Percentiles rank a stretch among this genome's conserved stretches.
Evolutionary conservation across 148 eudicot genomes (phyloP).

Genomic region (Nepenthes gracilis): DNA sequence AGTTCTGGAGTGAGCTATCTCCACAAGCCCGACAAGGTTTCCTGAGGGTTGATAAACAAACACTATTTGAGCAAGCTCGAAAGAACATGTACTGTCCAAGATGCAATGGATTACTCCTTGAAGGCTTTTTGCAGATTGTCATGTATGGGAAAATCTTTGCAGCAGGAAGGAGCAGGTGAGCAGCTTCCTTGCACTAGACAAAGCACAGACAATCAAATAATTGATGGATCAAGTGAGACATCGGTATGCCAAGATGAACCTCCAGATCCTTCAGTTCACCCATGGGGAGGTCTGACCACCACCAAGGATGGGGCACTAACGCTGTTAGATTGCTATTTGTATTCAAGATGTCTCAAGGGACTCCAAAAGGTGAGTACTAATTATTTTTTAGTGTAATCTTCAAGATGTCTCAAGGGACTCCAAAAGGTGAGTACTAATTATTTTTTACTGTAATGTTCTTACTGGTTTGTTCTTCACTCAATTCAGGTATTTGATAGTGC

Average conservation of each 20-base stretch:
- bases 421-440: conserved; percentile 48
- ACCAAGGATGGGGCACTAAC: conserved; percentile 76
- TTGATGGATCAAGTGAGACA: conserved; percentile 18
- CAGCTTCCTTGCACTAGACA: conserved; percentile 25
- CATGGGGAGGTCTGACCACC: conserved; percentile 94
- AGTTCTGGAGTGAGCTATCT: conserved; percentile 89
- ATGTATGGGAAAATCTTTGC: conserved; percentile 90
- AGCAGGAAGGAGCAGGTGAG: conserved; percentile 49
- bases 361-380: conserved; percentile 60
- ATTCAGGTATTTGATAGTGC: conserved; percentile 93
- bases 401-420: conserved; percentile 77
- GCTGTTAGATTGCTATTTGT: conserved; percentile 72
- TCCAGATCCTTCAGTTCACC: conserved; percentile 94
- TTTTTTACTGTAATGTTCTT: conserved; percentile 9
- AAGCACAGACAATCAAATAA: conserved; percentile 30
- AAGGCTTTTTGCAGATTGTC: conserved; percentile 84
- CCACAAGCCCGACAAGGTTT: conserved; percentile 72
- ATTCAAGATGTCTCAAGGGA: conserved; percentile 71
- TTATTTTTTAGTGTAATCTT: conserved; percentile 1
- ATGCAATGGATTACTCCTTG: conserved; percentile 91
- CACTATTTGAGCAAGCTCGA: conserved; percentile 91
- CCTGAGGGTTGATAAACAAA: conserved; percentile 76
- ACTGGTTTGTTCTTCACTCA: conserved; percentile 6
- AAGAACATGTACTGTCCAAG: conserved; percentile 96
- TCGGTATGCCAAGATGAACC: conserved; percentile 46